A percentile compares a stretch with the other conserved stretches of the same genome.
Conservation (phyloP, 345 rosid species). For the Euphorbia tirucalli region DNA sequence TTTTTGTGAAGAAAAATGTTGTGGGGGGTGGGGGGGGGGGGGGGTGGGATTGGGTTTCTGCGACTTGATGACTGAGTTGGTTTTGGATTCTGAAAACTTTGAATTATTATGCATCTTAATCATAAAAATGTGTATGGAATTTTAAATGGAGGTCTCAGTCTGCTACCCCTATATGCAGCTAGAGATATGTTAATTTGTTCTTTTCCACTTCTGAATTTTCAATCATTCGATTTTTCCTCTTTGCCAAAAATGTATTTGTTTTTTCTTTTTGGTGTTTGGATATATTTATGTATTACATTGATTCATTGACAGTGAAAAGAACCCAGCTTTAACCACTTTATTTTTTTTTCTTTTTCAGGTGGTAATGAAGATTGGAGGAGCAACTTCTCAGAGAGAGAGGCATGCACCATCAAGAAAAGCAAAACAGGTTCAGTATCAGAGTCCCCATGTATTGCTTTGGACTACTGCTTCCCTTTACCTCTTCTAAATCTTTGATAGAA, state of each 20-base stretch:
- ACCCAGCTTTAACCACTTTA: conserved; percentile 62
- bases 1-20: conserved; percentile 11
- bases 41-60: conserved; percentile 16
- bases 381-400: conserved; percentile 67
- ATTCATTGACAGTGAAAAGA: conserved; percentile 33
- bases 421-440: conserved; percentile 65
- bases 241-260: conserved; percentile 21
- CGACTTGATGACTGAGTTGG: conserved; percentile 18
- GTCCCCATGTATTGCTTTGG: conserved; percentile 27
- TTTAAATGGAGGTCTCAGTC: conserved; percentile 14
- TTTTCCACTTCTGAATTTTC: conserved; percentile 29
- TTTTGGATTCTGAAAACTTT: conserved; percentile 26
- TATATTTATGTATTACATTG: conserved; percentile 27
- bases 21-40: no score
- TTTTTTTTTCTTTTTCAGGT: conserved; percentile 57
- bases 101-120: conserved; percentile 19
- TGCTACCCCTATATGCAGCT: conserved; percentile 27
- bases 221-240: conserved; percentile 7
- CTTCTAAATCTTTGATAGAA: conserved; percentile 8
- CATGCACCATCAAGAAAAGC: conserved; percentile 86
- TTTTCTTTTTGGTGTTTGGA: conserved; percentile 34
- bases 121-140: conserved; percentile 22
- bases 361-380: conserved; percentile 69
- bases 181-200: conserved; percentile 42
- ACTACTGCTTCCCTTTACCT: conserved; percentile 29